Conservation (phyloP, 31 red algal species). For the Odonthalia washingtoniensis region DNA sequence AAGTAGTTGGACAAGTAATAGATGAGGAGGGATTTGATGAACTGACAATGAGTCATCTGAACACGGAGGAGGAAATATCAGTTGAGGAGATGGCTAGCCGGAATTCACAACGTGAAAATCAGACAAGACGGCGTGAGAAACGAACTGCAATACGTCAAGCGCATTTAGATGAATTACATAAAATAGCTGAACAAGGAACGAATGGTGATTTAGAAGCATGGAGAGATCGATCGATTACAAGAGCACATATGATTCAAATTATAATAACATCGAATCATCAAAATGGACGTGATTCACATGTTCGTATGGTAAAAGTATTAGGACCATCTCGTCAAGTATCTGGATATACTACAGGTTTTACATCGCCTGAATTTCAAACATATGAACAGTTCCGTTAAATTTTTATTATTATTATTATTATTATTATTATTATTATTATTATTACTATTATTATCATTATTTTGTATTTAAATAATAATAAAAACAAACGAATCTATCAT, state of each 20-base stretch:
- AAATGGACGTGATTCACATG: conserved; percentile 87
- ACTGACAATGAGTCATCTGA: too few species aligned
- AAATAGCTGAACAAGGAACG: conserved; percentile 13
- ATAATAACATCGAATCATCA: conserved; percentile 82
- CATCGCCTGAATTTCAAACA: conserved; percentile 60
- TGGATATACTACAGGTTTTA: conserved; percentile 22
- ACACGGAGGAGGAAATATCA: conserved; percentile 39
- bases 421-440: too few species aligned
- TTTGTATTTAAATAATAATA: too few species aligned
- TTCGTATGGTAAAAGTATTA: conserved; percentile 71
- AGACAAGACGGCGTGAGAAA: conserved; percentile 8
- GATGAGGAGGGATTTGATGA: too few species aligned
- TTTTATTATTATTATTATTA: not conserved
- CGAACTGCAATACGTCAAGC: conserved; percentile 30
- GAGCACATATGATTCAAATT: conserved; percentile 77
- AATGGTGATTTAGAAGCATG: conserved; percentile 51
- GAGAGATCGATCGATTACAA: conserved; percentile 58
- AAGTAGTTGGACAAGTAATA: too few species aligned
- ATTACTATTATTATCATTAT: too few species aligned
- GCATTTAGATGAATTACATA: conserved; percentile 26
- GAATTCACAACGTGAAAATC: not conserved
- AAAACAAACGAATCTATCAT: too few species aligned
- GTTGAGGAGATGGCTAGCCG: conserved; percentile 8
- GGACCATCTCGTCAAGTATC: conserved; percentile 54
- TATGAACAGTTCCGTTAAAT: conserved; percentile 50